Base-by-base conservation (phyloP, 169 alveolate species). In the Babesia ovis region DNA sequence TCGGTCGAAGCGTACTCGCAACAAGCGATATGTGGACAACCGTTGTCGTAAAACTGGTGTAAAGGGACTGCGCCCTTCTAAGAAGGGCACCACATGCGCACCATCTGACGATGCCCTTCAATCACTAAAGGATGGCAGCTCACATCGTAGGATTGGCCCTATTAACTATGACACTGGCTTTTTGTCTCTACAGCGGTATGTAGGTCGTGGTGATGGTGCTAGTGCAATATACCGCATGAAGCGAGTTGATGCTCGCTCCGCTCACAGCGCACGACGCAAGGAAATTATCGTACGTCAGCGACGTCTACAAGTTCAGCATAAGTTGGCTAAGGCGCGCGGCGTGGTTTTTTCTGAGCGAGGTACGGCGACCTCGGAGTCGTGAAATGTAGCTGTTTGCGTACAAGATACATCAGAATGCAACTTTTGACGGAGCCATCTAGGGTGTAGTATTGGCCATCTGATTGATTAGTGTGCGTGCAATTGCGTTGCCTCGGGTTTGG, bases 91-190 rank as follows among this genome's bases (percentile, higher is more conserved):
- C 32, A 48, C 18, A 5, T 27, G 2, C n/a, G 31, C 51, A 9
- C n/a, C 23, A 1, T 77, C 32, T 5, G 51, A 20, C 35, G 32
- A 16, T 58, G 31, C 37, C 4, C 31, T 20, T 2, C 11, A 39
- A 14, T 27, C 14, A 4, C 2, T 11, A 4, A 12, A 20, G 41
- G 68, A n/a, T 6, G 22, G 68, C 16, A 18, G 32, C 41, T 20
- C 4, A 18, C 32, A 58, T 1, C 57, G 59, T 35, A 6, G 34
- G 32, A 68, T 23, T 14, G 85, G 86, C 29, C 89, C 89, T 14
- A 72, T 81, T 29, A 69, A 81, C 46, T 81, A 81, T 48, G 41
- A 67, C 46, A 16, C 61, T 32, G 89, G 89, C 2, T 81, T 62
- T 66, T 23, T 81, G 39, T 71, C 84, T 12, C 51, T 81, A 20